phyloP scores from a whole-genome alignment of 768 basidiomycete species.

The Butyriboletus loyo region DNA sequence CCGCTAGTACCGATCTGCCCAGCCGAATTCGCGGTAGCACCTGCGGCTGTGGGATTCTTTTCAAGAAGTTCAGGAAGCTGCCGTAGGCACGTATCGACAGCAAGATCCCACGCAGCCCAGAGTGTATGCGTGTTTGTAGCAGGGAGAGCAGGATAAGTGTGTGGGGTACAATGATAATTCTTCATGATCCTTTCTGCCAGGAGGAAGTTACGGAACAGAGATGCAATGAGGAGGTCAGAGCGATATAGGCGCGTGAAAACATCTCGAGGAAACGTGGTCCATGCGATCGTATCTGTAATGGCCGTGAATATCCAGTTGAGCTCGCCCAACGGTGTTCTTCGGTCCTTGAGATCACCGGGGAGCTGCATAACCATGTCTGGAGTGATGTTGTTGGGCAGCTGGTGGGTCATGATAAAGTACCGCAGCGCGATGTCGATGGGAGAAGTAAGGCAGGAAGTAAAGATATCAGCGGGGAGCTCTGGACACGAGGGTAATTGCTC shows the following conservation, averaged over 20 bases:
- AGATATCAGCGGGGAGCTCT: constrained; percentile 94
- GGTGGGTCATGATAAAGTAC: constrained; percentile 88
- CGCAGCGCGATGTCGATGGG: constrained; percentile 98
- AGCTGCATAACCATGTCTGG: constrained; percentile 92
- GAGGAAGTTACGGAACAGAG: constrained; percentile 95
- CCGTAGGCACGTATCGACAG: constrained; percentile 88
- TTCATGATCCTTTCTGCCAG: constrained; percentile 98
- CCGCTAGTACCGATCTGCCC: constrained; percentile 8
- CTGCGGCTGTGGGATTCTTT: constrained; percentile 30
- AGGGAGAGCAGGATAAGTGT: constrained; percentile 87
- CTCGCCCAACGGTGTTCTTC: constrained; percentile 94
- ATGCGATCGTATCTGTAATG: constrained; percentile 98
- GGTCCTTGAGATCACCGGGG: constrained; percentile 95
- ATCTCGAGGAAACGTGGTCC: constrained; percentile 94
- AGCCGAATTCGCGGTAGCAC: constrained; percentile 21
- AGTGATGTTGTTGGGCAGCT: constrained; percentile 74
- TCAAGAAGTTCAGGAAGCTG: constrained; percentile 85
- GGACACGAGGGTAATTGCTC: constrained; percentile 94
- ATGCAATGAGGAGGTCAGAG: constrained; percentile 93
- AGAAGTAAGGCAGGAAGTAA: constrained; percentile 96
- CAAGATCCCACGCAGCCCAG: constrained; percentile 98
- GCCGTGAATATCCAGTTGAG: constrained; percentile 99
- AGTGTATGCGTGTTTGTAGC: constrained; percentile 95
- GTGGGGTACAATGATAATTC: constrained; percentile 94
- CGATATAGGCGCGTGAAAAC: constrained; percentile 92